Evolutionary conservation across 2,329 filamentous ascomycete species (phyloP), one percentile per base, ranked within the genome.

Genomic region (Hypoxylon sp.): DNA sequence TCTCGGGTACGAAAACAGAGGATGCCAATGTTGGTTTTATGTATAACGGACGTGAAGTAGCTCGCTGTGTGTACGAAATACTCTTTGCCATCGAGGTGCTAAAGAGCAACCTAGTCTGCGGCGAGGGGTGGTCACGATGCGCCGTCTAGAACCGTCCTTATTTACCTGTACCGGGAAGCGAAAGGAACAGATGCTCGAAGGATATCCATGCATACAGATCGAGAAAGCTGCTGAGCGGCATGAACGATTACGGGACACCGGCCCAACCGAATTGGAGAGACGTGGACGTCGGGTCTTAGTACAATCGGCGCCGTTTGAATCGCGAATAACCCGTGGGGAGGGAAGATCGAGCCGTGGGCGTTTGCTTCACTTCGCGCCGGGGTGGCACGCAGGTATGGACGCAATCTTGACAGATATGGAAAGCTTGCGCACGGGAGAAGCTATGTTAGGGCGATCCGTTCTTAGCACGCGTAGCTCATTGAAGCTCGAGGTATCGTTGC

Each of bases 1-100:
- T 50, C 37, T 37, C 23, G 68, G 74, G 73, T 68, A 75, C 75
- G 64, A 74, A 62, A 74, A 49, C 46, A 76, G 68, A 72, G 74
- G 70, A 74, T 73, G 70, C 77, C 79, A 64, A 81, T 76, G 64
- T 79, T 74, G 72, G 81, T 77, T 70, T 82, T 67, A 79, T 75
- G 75, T 83, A 83, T 75, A 84, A 84, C 73, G 82, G 81, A 73
- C 82, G 83, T 77, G 80, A 79, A 77, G 81, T 79, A 69, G 74
- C 71, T 80, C 83, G 82, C 78, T 83, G 80, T 76, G 80, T 76
- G 79, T 86, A 86, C 77, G 80, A 81, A 78, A 83, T 84, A 83
- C 82, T 84, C 86, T 89, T 84, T 79, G 87, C 86, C 85, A 88
- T 87, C 81, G 84, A 87, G 82, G 68, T 74, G 67, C 66, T 67